phyloP scores from a whole-genome alignment of 2,329 filamentous ascomycete genomes.

The Diaporthe nobilis region DNA sequence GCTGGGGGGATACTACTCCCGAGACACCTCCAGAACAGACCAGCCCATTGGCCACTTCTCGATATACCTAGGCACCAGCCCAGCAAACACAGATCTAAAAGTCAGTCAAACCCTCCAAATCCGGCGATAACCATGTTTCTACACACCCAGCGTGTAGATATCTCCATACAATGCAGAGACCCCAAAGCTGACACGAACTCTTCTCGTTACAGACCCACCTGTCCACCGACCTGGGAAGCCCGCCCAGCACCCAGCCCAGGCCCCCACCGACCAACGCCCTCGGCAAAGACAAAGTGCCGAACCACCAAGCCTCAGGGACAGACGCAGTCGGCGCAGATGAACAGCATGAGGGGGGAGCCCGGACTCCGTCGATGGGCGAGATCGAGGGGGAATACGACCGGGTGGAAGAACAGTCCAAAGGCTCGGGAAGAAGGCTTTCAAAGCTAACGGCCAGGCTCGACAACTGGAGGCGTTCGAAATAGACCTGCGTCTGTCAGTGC shows the following conservation, averaged over 20 bases:
- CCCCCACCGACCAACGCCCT: neutral
- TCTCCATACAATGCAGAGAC: too few species aligned
- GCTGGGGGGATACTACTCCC: neutral
- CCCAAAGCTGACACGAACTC: neutral
- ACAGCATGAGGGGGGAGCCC: neutral
- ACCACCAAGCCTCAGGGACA: neutral
- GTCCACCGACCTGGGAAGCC: neutral
- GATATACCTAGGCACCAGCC: neutral
- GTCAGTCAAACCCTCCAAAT: neutral
- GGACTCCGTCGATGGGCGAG: neutral
- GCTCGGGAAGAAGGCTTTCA: neutral
- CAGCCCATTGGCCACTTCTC: neutral
- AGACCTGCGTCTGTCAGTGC: neutral
- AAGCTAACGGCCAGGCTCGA: neutral
- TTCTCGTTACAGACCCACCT: neutral
- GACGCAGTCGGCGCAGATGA: neutral
- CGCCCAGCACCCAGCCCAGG: neutral
- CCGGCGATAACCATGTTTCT: too few species aligned
- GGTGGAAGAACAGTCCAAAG: neutral
- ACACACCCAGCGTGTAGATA: neutral
- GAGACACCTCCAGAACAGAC: neutral
- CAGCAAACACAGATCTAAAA: neutral
- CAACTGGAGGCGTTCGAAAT: neutral
- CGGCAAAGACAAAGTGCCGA: neutral
- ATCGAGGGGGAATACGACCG: neutral